Conservation (phyloP, 2,329 filamentous ascomycete genomes). For the Neofusicoccum kwambonambiense region DNA sequence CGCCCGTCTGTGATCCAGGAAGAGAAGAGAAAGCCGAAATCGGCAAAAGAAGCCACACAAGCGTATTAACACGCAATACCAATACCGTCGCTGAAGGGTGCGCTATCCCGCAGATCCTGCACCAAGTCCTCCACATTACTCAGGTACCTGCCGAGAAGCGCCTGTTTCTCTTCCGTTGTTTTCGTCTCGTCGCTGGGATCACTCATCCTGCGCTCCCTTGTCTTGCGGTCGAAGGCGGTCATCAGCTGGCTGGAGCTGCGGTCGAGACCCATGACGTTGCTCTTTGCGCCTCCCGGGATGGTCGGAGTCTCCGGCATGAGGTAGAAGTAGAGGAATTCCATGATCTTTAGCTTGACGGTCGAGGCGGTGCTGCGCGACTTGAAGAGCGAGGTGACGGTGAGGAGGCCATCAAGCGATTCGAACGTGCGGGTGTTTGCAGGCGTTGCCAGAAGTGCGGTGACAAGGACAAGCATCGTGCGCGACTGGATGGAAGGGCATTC, state of each 20-base stretch:
- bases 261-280: constrained; percentile 28
- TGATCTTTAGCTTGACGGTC: constrained; percentile 91
- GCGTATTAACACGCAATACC: not conserved
- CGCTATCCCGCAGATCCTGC: constrained; percentile 75
- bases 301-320: constrained; percentile 81
- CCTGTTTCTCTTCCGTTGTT: constrained; percentile 78
- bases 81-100: constrained; percentile 49
- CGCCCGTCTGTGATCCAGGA: not conserved
- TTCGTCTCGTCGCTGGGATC: constrained; percentile 45
- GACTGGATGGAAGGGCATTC: constrained; percentile 93
- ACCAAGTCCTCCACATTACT: constrained; percentile 77
- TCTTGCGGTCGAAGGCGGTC: constrained; percentile 33
- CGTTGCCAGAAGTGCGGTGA: constrained; percentile 81
- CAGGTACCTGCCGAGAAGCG: constrained; percentile 71
- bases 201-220: constrained; percentile 31
- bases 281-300: constrained; percentile 20
- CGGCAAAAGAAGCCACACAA: not conserved
- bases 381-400: constrained; percentile 90
- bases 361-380: constrained; percentile 81
- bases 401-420: constrained; percentile 84
- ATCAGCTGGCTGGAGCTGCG: constrained; percentile 27
- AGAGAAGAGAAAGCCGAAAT: not conserved
- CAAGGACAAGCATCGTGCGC: constrained; percentile 83
- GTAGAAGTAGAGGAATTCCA: constrained; percentile 98
- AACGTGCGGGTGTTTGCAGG: constrained; percentile 89